phyloP scores from a whole-genome alignment of 1,284 basidiomycete genomes.

The Singerocomus inundabilis region DNA sequence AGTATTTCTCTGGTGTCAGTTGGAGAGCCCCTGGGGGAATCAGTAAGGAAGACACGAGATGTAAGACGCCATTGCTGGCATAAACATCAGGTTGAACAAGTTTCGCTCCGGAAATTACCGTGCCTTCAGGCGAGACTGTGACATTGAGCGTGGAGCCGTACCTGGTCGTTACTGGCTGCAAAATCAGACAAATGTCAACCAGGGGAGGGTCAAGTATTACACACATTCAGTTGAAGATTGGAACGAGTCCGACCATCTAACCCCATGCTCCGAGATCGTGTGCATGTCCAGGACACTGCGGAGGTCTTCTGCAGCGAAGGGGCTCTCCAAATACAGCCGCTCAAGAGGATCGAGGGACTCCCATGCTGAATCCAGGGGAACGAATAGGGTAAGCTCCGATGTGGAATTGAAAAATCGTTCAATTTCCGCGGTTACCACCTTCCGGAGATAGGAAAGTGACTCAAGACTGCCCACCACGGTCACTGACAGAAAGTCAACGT shows the following conservation, averaged over 20 bases:
- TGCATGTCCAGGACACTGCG: conserved; percentile 77
- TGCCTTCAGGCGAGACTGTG: conserved; percentile 48
- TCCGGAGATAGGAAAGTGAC: conserved; percentile 68
- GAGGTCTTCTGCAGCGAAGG: conserved; percentile 79
- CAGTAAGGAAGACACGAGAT: conserved; percentile 83
- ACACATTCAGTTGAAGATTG: conserved; percentile 52
- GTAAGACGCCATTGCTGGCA: conserved; percentile 93
- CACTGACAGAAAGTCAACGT: conserved; percentile 8
- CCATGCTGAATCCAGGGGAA: conserved; percentile 86
- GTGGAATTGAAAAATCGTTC: conserved; percentile 55
- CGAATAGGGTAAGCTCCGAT: conserved; percentile 84
- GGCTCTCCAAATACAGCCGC: conserved; percentile 81
- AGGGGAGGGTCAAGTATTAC: conserved; percentile 26
- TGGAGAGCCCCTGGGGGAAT: conserved; percentile 75
- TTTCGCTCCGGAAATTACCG: conserved; percentile 63
- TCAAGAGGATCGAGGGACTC: conserved; percentile 63
- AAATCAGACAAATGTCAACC: conserved; percentile 17
- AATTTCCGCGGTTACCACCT: conserved; percentile 61
- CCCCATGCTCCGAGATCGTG: conserved; percentile 54
- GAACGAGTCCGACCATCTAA: conserved; percentile 67
- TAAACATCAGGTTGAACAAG: conserved; percentile 79
- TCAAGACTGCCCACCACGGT: conserved; percentile 53
- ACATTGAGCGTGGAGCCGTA: conserved; percentile 70
- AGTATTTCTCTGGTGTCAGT: conserved; percentile 90
- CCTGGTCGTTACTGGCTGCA: conserved; percentile 60